Base-by-base conservation (phyloP, 2,329 filamentous ascomycete genomes). In the Aspergillus japonicus region DNA sequence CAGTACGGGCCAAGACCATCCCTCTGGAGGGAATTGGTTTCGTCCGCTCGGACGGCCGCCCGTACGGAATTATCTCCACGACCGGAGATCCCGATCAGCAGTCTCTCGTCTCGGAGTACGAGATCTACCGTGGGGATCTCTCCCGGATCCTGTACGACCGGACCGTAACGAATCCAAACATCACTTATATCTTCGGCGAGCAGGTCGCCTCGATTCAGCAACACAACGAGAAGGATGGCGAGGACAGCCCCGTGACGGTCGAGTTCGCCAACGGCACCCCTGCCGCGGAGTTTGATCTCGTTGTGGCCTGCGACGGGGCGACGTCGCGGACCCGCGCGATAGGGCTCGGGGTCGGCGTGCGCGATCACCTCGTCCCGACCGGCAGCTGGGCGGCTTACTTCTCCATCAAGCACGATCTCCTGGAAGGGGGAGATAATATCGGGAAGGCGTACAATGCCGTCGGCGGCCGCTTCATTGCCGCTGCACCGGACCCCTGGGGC, bases 151-250 rank as follows among this genome's bases (percentile, higher is more conserved):
- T 57, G 10, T 57, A 39, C 10, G 33, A 57, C 11, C 14, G 24
- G 6, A 44, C 54, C 10, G 29, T 11, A 12, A 3, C 26, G 4
- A 8, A 51, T 24, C 29, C 49, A 23, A 31, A 23, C n/a, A 50
- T 57, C 8, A 47, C 48, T 4, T 57, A 57, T 47, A 21, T 57
- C 21, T 50, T 57, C 14, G 47, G 31, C 14, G 54, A 57, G 21
- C 54, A 57, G 31, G 54, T 57, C 12, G 29, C 21, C 29, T 57
- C 54, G 11, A 31, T 50, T 1, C 54, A 57, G 29, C 33, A 57
- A 21, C 54, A 51, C n/a, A 19, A 14, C 21, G n/a, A 54, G 11
- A n/a, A 12, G 11, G 11, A 12, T 3, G 35, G 7, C 7, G 26
- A 29, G 26, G 26, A 47, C 14, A 19, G 33, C 8, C 11, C 51